Evolutionary conservation across 2,329 filamentous ascomycete genomes (phyloP).

Genomic region (Escovopsis sp.): DNA sequence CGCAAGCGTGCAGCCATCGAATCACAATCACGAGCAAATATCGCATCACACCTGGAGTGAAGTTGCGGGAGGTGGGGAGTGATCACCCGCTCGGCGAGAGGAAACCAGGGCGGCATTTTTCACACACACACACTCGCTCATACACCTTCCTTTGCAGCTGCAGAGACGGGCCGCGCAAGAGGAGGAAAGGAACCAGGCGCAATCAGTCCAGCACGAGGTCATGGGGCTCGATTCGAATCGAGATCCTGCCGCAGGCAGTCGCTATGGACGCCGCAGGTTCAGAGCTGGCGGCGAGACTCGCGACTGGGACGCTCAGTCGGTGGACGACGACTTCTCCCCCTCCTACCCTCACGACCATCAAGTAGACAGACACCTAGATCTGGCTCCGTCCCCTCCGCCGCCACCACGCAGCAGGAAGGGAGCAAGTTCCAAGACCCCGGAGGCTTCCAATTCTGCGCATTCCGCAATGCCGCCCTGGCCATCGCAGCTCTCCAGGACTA

Average conservation of each 20-base stretch:
- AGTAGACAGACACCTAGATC: slow-evolving; percentile 16
- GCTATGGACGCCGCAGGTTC: slow-evolving; percentile 15
- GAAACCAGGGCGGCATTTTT: too few species aligned
- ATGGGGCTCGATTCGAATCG: slow-evolving; percentile 19
- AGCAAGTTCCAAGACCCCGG: slow-evolving; percentile 13
- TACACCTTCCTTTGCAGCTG: too few species aligned
- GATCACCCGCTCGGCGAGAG: too few species aligned
- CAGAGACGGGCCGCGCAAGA: too few species aligned
- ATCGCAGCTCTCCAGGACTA: slow-evolving; percentile 13
- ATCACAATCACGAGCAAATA: too few species aligned
- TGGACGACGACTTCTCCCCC: slow-evolving; percentile 14
- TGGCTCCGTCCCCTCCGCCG: slow-evolving; percentile 1
- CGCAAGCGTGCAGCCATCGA: too few species aligned
- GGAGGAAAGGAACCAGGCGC: too few species aligned
- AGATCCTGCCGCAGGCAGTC: slow-evolving; percentile 15
- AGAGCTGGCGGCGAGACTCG: slow-evolving; percentile 7
- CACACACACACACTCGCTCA: too few species aligned
- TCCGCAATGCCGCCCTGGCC: slow-evolving; percentile 16
- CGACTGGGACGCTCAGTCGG: slow-evolving; percentile 8
- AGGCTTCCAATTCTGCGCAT: slow-evolving; percentile 11
- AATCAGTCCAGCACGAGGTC: too few species aligned
- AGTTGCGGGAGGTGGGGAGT: too few species aligned
- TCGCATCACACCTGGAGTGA: too few species aligned
- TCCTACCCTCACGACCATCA: slow-evolving; percentile 14
- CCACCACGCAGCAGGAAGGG: slow-evolving; percentile 14